These are phyloP conservation scores for Aspergillus clavatus DNA, from an alignment of 2,329 filamentous ascomycete species.

Conservation along the genomic window DNA sequence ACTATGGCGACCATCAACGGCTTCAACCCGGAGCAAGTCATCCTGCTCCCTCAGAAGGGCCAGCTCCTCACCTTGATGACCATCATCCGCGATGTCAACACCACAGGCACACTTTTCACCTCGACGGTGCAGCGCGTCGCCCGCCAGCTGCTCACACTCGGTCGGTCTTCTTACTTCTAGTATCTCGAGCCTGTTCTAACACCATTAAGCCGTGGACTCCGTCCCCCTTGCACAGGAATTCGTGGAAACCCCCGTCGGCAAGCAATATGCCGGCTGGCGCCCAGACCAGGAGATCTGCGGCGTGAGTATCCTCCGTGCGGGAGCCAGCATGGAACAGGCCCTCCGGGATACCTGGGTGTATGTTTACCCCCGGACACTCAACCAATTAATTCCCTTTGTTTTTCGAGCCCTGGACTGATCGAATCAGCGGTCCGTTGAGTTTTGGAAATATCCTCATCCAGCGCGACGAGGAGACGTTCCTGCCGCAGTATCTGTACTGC, in stretches of 20 bases:
- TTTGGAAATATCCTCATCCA: slow-evolving; percentile 34
- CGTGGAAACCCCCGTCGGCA: slow-evolving; percentile 11
- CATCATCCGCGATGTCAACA: slow-evolving; percentile 14
- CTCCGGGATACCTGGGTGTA: slow-evolving; percentile 27
- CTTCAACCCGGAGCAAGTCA: background rate
- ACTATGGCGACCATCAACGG: background rate
- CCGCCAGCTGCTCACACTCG: slow-evolving; percentile 8
- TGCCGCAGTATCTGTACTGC: slow-evolving; percentile 26
- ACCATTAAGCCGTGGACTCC: slow-evolving; percentile 14
- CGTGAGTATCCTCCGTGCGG: slow-evolving; percentile 31
- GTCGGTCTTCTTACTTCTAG: slow-evolving; percentile 1
- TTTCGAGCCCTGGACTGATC: background rate
- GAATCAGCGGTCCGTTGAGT: slow-evolving; percentile 22
- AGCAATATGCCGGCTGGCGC: slow-evolving; percentile 11
- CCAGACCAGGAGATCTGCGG: slow-evolving; percentile 23
- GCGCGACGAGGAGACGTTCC: slow-evolving; percentile 27
- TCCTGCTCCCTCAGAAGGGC: slow-evolving; percentile 10
- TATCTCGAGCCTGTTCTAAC: background rate
- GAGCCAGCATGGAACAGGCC: slow-evolving; percentile 29
- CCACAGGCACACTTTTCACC: slow-evolving; percentile 6
- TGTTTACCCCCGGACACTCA: too few relatives aligned
- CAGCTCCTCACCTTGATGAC: slow-evolving; percentile 14
- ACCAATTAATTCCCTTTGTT: background rate
- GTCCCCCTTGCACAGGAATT: slow-evolving; percentile 10
- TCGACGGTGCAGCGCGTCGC: slow-evolving; percentile 11